phyloP scores from a whole-genome alignment of 2,329 filamentous ascomycete species.

The Knoxdaviesia capensis region DNA sequence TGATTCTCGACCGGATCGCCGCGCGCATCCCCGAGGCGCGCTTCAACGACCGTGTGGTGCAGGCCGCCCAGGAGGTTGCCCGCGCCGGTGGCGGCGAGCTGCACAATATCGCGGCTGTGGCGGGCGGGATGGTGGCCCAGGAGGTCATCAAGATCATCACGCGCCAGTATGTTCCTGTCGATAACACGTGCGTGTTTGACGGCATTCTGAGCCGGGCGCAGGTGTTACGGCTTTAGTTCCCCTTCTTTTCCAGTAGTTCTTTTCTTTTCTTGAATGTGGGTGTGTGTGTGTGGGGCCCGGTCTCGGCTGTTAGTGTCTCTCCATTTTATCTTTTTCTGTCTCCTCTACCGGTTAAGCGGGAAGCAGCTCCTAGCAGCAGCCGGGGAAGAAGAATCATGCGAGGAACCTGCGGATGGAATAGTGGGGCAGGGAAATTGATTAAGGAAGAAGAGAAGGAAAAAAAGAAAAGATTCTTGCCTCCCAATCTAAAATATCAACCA shows the following conservation, averaged over 20 bases:
- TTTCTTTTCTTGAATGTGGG: neutral
- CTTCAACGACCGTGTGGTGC: conserved; percentile 25
- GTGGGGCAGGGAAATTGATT: too few relatives aligned
- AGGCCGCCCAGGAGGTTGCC: conserved; percentile 43
- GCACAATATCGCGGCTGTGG: conserved; percentile 77
- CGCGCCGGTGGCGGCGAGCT: conserved; percentile 69
- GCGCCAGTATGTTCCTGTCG: conserved; percentile 50
- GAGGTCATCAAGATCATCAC: conserved; percentile 83
- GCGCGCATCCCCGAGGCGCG: conserved; percentile 24
- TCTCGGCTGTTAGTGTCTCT: neutral
- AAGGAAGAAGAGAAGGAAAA: too few relatives aligned
- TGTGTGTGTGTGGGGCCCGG: neutral
- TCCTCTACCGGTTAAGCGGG: too few relatives aligned
- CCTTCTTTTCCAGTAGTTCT: neutral
- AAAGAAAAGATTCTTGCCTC: too few relatives aligned
- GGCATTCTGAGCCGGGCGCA: conserved; percentile 43
- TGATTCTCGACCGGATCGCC: conserved; percentile 28
- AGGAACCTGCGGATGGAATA: too few relatives aligned
- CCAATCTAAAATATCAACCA: too few relatives aligned
- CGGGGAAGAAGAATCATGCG: too few relatives aligned
- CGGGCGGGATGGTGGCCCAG: conserved; percentile 87
- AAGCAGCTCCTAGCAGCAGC: too few relatives aligned
- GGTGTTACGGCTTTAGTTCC: conserved; percentile 27
- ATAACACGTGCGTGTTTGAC: conserved; percentile 53
- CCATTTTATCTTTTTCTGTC: too few relatives aligned